These are phyloP conservation scores for Cucumis hystrix DNA, from an alignment of 306 rosid genomes.

Conservation along the genomic window DNA sequence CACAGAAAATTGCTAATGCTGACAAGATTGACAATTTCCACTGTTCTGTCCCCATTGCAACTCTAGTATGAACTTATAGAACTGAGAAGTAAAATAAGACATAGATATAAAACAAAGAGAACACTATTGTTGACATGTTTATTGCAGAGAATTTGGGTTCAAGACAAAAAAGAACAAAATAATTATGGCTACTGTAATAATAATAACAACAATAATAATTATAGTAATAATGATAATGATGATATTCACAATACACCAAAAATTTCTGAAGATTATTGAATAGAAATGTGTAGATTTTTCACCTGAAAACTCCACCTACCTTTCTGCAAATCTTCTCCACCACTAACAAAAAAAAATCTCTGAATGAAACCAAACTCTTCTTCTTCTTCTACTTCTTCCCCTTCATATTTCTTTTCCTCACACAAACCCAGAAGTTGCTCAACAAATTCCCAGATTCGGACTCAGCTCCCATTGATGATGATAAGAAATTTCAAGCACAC, in stretches of 20 bases:
- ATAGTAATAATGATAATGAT: not conserved
- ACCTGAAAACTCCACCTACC: conserved; percentile 9
- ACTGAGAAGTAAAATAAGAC: not conserved
- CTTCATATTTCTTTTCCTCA: not conserved
- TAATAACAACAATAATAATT: not conserved
- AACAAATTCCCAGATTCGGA: not conserved
- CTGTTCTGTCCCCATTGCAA: not conserved
- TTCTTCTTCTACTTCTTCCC: not conserved
- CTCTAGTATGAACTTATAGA: not conserved
- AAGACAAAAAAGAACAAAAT: conserved; percentile 1
- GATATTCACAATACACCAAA: conserved; percentile 9
- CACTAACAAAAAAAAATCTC: not conserved
- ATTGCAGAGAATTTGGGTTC: not conserved
- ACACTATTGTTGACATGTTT: conserved; percentile 3
- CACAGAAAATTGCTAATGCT: not conserved
- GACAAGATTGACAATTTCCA: conserved; percentile 3
- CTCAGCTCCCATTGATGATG: conserved; percentile 1
- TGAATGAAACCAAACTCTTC: not conserved
- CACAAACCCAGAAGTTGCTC: conserved; percentile 6
- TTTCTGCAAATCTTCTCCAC: not conserved
- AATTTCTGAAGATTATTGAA: conserved; percentile 7
- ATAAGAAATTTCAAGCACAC: not conserved
- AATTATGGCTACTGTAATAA: conserved; percentile 1
- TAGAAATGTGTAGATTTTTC: conserved; percentile 8
- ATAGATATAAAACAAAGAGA: not conserved